phyloP scores from a whole-genome alignment of 2,329 filamentous ascomycete genomes.

The Fusarium cicatricum region DNA sequence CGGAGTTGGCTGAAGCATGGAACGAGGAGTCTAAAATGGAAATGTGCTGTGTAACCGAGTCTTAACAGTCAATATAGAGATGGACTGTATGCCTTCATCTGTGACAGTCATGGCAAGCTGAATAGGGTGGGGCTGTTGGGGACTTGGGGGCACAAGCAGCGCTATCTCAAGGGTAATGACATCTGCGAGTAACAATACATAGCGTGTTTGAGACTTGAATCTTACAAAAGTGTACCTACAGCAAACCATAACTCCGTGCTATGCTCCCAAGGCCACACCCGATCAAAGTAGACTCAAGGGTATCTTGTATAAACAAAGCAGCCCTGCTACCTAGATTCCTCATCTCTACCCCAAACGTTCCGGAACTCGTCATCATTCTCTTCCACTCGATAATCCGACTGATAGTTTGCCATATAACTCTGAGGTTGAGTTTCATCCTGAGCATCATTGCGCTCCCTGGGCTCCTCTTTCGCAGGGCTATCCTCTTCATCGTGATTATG shows the following conservation, averaged over 20 bases:
- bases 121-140: too few relatives aligned
- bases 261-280: constrained; percentile 22
- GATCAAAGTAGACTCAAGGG: constrained; percentile 17
- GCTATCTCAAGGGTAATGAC: too few relatives aligned
- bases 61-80: neutral
- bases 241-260: constrained; percentile 44
- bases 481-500: constrained; percentile 28
- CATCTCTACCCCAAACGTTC: constrained; percentile 54
- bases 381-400: constrained; percentile 41
- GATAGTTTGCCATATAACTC: constrained; percentile 35
- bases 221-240: constrained; percentile 28
- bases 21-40: constrained; percentile 4
- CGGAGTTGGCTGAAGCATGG: constrained; percentile 4
- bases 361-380: constrained; percentile 54
- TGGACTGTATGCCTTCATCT: too few relatives aligned
- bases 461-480: constrained; percentile 36
- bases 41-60: neutral
- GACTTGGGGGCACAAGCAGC: too few relatives aligned
- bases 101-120: too few relatives aligned
- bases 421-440: constrained; percentile 21
- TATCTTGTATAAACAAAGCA: constrained; percentile 30
- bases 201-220: neutral
- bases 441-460: constrained; percentile 11
- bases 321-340: constrained; percentile 32
- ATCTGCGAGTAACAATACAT: too few relatives aligned